A percentile compares a stretch with the other conserved stretches of the same genome.
phyloP scores from a whole-genome alignment of 495 filamentous ascomycete species.

The Aspergillus olivimuriae region DNA sequence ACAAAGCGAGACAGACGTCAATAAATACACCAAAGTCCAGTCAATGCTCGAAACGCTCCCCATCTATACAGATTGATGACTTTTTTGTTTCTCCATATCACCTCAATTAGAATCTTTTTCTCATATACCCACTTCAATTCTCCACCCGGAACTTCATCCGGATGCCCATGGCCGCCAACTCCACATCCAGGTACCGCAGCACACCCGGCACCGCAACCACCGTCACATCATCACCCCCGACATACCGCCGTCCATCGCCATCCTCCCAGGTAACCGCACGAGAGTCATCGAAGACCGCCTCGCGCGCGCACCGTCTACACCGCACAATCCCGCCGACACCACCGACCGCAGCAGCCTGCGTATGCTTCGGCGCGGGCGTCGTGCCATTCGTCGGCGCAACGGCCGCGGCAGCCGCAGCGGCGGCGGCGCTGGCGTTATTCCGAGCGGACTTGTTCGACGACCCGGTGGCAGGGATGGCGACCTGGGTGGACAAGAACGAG shows the following conservation, averaged over 20 bases:
- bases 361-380: background rate
- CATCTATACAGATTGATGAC: slow-evolving; percentile 7
- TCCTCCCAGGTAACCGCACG: slow-evolving; percentile 85
- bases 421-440: slow-evolving; percentile 13
- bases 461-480: slow-evolving; percentile 46
- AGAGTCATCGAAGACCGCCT: slow-evolving; percentile 54
- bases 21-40: background rate
- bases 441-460: slow-evolving; percentile 23
- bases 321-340: slow-evolving; percentile 64
- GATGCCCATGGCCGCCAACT: slow-evolving; percentile 89
- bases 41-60: slow-evolving; percentile 6
- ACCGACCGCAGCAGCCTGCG: slow-evolving; percentile 13
- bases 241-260: slow-evolving; percentile 69
- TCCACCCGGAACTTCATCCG: slow-evolving; percentile 81
- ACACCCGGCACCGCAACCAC: slow-evolving; percentile 89
- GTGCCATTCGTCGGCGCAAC: slow-evolving; percentile 23
- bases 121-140: too few species aligned
- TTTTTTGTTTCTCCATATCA: slow-evolving; percentile 2
- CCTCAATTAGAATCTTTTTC: too few species aligned
- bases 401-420: slow-evolving; percentile 28
- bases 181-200: slow-evolving; percentile 87
- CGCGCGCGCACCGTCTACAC: slow-evolving; percentile 76
- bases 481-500: slow-evolving; percentile 77
- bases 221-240: slow-evolving; percentile 85
- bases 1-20: slow-evolving; percentile 4